Evolutionary conservation across 768 basidiomycete genomes (phyloP), one percentile per base, ranked within the genome.

Genomic region (Pleurotus salmoneostramineus): DNA sequence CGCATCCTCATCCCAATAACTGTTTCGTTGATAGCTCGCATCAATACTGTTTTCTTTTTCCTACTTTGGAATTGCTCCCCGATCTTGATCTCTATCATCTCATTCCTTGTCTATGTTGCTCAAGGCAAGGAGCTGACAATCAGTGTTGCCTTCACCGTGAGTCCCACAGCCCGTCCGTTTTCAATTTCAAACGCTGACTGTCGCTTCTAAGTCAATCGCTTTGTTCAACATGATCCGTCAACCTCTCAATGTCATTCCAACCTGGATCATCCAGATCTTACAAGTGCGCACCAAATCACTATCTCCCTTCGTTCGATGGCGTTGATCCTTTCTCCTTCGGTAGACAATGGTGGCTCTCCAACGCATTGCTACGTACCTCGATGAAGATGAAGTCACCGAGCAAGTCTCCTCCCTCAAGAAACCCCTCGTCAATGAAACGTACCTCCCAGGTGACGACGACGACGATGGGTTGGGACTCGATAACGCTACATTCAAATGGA

Each of bases 101-200:
- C 89, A 1, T 96, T 96, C 79, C 77, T 84, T 64, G 78, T 77
- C 15, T 93, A 83, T 60, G 83, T 95, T 31, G 72, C 83, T 61
- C 83, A 80, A 62, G 89, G 90, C 0, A 81, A 92, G 47, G 74
- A 90, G 66, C 69, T 98, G 48, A 89, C 91, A 0, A 78, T 95
- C 50, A 78, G 88, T 6, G 79, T 84, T 14, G 95, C 95, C 0
- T 96, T 96, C 67, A 96, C 95, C n/a, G n/a, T n/a, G n/a, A n/a
- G n/a, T n/a, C n/a, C n/a, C n/a, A n/a, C n/a, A n/a, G n/a, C n/a
- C n/a, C n/a, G n/a, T n/a, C n/a, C n/a, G n/a, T n/a, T n/a, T n/a
- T n/a, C n/a, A n/a, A n/a, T 27, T 31, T 8, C 52, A n/a, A 15
- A 5, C 10, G 14, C 11, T 57, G 14, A 36, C 14, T 40, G n/a